Conservation (phyloP, 2,329 filamentous ascomycete genomes). For the Penicillium crustosum region DNA sequence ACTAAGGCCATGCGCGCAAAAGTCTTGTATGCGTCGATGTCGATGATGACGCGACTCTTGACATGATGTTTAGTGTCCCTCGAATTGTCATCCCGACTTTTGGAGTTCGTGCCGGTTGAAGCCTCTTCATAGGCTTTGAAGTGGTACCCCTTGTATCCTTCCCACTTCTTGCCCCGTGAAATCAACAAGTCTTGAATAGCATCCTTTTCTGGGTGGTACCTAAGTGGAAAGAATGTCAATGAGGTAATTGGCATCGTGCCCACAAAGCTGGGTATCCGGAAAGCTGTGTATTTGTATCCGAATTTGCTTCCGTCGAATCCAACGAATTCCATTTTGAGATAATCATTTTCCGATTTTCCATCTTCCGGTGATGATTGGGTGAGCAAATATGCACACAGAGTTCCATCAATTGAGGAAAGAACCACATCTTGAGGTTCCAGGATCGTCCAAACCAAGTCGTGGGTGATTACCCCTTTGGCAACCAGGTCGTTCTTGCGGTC, state of each 20-base stretch:
- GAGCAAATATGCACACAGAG: constrained; percentile 15
- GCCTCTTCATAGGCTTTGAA: constrained; percentile 53
- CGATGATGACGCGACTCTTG: constrained; percentile 54
- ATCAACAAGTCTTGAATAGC: constrained; percentile 43
- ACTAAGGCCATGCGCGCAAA: constrained; percentile 36
- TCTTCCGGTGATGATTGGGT: neutral
- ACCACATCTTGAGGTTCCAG: constrained; percentile 35
- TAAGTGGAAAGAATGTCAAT: constrained; percentile 47
- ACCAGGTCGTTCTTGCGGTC: constrained; percentile 54
- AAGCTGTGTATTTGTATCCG: constrained; percentile 9
- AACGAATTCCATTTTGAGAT: constrained; percentile 15
- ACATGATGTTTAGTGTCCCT: constrained; percentile 27
- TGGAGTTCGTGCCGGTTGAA: constrained; percentile 31
- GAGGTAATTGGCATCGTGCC: constrained; percentile 46
- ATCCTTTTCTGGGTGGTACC: constrained; percentile 45
- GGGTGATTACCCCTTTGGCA: constrained; percentile 55
- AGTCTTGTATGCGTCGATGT: constrained; percentile 50
- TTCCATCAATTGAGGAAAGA: constrained; percentile 6
- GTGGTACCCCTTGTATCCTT: constrained; percentile 50
- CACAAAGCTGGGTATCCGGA: constrained; percentile 13
- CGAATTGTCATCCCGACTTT: constrained; percentile 22
- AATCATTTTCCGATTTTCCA: neutral
- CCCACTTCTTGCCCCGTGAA: constrained; percentile 49
- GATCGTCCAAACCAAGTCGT: constrained; percentile 46
- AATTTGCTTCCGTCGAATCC: constrained; percentile 24